Conservation (phyloP, 2,329 filamentous ascomycete genomes). For the Neofusicoccum laricinum region DNA sequence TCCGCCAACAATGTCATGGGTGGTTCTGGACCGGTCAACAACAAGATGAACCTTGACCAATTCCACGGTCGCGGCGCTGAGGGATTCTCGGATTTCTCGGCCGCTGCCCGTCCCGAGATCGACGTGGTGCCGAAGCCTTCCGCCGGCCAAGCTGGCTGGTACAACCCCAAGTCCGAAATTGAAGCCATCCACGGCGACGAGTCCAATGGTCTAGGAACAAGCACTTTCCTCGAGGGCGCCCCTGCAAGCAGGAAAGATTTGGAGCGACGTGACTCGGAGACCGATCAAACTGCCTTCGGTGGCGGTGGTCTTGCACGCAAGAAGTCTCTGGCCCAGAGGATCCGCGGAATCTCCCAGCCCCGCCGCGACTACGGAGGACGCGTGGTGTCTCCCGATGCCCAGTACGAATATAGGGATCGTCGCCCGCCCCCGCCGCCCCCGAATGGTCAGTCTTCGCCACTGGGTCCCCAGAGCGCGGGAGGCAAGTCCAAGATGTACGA, state of each 20-base stretch:
- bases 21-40: constrained; percentile 79
- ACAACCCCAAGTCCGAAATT: constrained; percentile 43
- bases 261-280: constrained; percentile 69
- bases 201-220: constrained; percentile 81
- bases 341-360: constrained; percentile 78
- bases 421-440: constrained; percentile 20
- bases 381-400: constrained; percentile 51
- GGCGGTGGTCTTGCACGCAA: constrained; percentile 69
- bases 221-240: constrained; percentile 91
- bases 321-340: constrained; percentile 90
- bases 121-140: constrained; percentile 28
- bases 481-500: constrained; percentile 42
- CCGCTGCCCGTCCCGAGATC: constrained; percentile 19
- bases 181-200: constrained; percentile 81
- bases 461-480: constrained; percentile 37
- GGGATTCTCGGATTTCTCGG: constrained; percentile 77
- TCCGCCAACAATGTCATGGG: constrained; percentile 91
- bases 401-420: constrained; percentile 37
- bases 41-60: constrained; percentile 76
- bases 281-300: constrained; percentile 47
- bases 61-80: constrained; percentile 86
- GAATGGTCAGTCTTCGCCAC: constrained; percentile 3
- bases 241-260: constrained; percentile 81
- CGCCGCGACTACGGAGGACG: constrained; percentile 53
- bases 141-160: constrained; percentile 35